Evolutionary conservation across 148 eudicot species (phyloP).

Genomic region (Pouteria glomerata): DNA sequence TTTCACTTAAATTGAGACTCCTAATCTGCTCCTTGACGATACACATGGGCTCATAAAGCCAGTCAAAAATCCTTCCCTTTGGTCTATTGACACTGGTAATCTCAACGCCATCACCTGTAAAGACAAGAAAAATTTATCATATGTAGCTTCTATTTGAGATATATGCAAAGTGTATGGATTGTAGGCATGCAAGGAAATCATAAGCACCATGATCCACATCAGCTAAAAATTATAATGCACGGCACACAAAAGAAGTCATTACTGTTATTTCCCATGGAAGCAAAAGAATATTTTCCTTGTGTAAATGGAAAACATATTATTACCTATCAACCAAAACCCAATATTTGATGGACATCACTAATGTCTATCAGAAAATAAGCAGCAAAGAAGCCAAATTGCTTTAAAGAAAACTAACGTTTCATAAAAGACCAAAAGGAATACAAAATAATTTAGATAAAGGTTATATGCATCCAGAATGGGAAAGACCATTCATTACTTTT

Average conservation of each 20-base stretch:
- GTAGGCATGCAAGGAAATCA: neutral
- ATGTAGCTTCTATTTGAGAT: neutral
- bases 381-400: neutral
- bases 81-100: conserved; percentile 26
- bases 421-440: neutral
- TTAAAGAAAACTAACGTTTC: neutral
- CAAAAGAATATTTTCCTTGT: neutral
- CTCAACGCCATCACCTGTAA: conserved; percentile 24
- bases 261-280: neutral
- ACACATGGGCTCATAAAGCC: conserved; percentile 29
- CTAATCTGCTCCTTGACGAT: conserved; percentile 26
- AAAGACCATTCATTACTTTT: neutral
- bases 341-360: neutral
- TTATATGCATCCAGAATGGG: neutral
- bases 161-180: neutral
- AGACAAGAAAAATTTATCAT: neutral
- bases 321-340: neutral
- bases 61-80: conserved; percentile 26
- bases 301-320: neutral
- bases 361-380: neutral
- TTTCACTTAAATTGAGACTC: conserved; percentile 14
- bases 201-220: neutral
- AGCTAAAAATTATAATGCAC: no score
- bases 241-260: no score
- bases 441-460: neutral